Conservation (phyloP, 768 basidiomycete species). For the Lactarius vividus region DNA sequence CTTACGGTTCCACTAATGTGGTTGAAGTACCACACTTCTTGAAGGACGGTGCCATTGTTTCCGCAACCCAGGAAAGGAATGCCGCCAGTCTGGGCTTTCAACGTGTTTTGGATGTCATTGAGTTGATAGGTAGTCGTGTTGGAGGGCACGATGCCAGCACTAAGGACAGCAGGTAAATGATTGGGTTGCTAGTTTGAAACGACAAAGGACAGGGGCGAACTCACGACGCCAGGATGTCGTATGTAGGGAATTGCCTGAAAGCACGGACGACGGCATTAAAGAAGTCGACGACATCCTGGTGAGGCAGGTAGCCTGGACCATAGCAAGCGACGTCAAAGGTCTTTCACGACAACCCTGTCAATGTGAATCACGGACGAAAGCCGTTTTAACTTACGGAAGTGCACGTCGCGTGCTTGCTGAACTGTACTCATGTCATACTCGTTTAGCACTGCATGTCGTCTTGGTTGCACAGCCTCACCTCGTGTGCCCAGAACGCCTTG, state of each 20-base stretch:
- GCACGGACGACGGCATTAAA: slow-evolving; percentile 58
- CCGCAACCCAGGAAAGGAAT: slow-evolving; percentile 65
- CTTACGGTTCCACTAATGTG: slow-evolving; percentile 65
- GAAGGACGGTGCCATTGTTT: slow-evolving; percentile 51
- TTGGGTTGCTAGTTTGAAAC: slow-evolving; percentile 5
- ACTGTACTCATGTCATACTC: slow-evolving; percentile 36
- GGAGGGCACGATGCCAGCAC: slow-evolving; percentile 58
- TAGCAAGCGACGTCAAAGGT: slow-evolving; percentile 75
- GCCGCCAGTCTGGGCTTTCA: slow-evolving; percentile 57
- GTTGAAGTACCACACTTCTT: slow-evolving; percentile 69
- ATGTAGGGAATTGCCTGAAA: slow-evolving; percentile 64
- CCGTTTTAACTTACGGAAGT: slow-evolving; percentile 41
- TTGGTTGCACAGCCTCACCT: slow-evolving; percentile 39
- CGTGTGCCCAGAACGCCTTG: slow-evolving; percentile 66
- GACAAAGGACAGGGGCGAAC: slow-evolving; percentile 29
- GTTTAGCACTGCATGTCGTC: slow-evolving; percentile 14
- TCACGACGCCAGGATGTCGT: slow-evolving; percentile 62
- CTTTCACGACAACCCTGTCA: slow-evolving; percentile 10
- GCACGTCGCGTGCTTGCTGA: slow-evolving; percentile 72
- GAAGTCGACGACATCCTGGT: slow-evolving; percentile 70
- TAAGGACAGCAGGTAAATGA: slow-evolving; percentile 17
- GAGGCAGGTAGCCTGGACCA: slow-evolving; percentile 51
- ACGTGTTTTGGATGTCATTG: slow-evolving; percentile 47
- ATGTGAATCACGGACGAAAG: background rate
- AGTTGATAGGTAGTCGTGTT: slow-evolving; percentile 65